Evolutionary conservation across 2,329 filamentous ascomycete species (phyloP), one percentile per base, ranked within the genome.

Genomic region (Microsporum ferrugineum): DNA sequence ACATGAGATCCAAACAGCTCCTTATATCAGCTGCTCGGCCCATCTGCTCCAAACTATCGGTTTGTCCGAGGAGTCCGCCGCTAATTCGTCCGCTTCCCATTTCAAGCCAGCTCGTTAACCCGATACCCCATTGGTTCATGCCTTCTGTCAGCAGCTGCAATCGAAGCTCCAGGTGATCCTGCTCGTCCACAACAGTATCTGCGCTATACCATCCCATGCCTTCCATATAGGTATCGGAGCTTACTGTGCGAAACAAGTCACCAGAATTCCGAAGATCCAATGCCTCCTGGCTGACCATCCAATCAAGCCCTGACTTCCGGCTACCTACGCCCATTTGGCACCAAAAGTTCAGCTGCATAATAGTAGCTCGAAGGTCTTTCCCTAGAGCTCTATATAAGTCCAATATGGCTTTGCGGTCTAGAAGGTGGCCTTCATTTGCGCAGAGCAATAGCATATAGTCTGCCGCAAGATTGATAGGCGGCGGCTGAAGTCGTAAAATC

Each of bases 301-400:
- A 99, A 68, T 92, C 88, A 51, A 95, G 82, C 0, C 94, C 92
- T 23, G 88, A 88, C 66, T 88, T 88, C n/a, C 84, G 80, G 70
- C 96, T 94, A 3, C 94, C 95, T 7, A 99, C 84, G 0, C 88
- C 90, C 74, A 97, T 91, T 71, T 99, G 94, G 71, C 95, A 99
- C 92, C 92, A 99, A 71, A 95, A 94, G 71, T 95, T 87, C 33
- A 99, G 80, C 63, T 97, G 91, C 61, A 82, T 85, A 57, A 99
- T 84, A 1, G 87, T 86, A 27, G 87, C 89, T 60, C 94, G 85
- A 10, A 99, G 76, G 71, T 99, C 94, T 33, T 80, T 75, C 1
- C 80, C 72, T 59, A 88, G 87, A 12, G 84, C 83, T 59, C 81
- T 78, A 68, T 91, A 96, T 1, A 99, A 79, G 5, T 82, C 77